Conservation (phyloP, 345 rosid species). For the Citrus inodora region DNA sequence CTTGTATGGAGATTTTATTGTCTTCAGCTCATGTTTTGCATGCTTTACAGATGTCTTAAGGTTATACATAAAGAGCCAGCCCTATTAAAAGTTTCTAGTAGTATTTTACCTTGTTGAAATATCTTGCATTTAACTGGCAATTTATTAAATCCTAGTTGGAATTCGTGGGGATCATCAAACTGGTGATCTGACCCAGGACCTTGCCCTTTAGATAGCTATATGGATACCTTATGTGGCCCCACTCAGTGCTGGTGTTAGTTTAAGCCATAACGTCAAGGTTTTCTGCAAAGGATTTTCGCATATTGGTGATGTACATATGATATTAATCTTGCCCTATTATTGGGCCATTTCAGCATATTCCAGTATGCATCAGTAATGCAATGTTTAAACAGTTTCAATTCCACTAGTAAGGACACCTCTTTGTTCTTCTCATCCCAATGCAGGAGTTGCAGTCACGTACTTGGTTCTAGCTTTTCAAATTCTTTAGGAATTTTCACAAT, state of each 20-base stretch:
- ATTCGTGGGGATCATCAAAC: background rate
- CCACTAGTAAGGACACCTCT: background rate
- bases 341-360: background rate
- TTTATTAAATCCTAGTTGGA: background rate
- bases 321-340: background rate
- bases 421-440: too few species aligned
- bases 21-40: background rate
- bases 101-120: conserved; percentile 2
- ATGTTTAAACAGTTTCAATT: background rate
- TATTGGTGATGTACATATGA: background rate
- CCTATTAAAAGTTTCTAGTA: background rate
- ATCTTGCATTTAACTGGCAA: background rate
- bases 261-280: background rate
- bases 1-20: background rate
- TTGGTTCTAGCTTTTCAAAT: background rate
- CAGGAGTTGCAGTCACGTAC: background rate
- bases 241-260: background rate
- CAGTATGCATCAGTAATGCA: background rate
- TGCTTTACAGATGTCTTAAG: background rate
- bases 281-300: background rate
- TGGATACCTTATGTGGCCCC: background rate
- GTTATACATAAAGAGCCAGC: background rate
- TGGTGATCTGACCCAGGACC: background rate
- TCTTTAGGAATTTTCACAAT: background rate
- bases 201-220: background rate